Evolutionary conservation across 345 rosid species (phyloP), one percentile per base, ranked within the genome.

Genomic region (Punica granatum): DNA sequence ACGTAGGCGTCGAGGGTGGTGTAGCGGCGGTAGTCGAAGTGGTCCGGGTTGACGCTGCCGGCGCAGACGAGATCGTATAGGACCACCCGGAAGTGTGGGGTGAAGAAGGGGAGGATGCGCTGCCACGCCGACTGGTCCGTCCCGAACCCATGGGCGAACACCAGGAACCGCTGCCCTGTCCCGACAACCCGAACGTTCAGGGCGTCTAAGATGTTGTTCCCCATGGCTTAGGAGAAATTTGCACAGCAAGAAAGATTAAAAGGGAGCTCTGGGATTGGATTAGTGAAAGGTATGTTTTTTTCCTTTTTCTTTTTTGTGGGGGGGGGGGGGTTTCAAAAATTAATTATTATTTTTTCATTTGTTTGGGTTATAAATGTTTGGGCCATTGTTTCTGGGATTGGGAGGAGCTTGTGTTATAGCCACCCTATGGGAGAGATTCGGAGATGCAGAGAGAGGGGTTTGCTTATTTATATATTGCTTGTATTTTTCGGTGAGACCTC

Each of bases 41-140:
- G 73, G 58, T 77, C 81, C 6, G 85, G 85, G 60, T 82, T 82
- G 69, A 82, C 83, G 35, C 83, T 79, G 66, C 85, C 85, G 39
- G 85, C 85, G 66, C 85, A 82, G 43, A 82, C 83, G 64, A 82
- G 83, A 72, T 82, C 85, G 72, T 76, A 79, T 25, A 82, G 83
- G 60, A 82, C 67, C 15, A 82, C 51, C 26, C 69, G 60, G 77
- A 79, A 79, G 67, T 66, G 70, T 12, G 67, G 71, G 37, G 74
- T 67, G 74, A 82, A 76, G 58, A 65, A 70, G 35, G 81, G 85
- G 54, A 82, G 81, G 72, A 82, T 82, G 68, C 85, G 85, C 43
- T 82, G 81, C 85, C 85, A 82, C 18, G 85, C 75, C 39, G 85
- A 82, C 68, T 82, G 85, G 65, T 82, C 83, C 14, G 85, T 82